Evolutionary conservation across 2,329 filamentous ascomycete genomes (phyloP), one percentile per base, ranked within the genome.

Genomic region (Sclerotiophoma versabilis): DNA sequence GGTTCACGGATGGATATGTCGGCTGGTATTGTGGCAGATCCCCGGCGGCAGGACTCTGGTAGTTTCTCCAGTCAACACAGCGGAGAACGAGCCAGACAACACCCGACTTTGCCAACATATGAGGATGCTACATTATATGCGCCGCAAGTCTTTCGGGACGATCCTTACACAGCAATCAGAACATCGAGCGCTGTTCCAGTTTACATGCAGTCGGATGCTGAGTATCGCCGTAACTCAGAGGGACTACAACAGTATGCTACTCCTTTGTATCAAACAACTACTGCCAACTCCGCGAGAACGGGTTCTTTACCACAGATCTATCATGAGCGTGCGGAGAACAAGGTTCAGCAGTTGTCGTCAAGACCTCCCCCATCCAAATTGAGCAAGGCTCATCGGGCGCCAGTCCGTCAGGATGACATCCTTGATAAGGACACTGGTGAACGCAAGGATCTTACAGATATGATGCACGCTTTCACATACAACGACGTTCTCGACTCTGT

Each of bases 381-480:
- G 26, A 68, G 57, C 53, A 68, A 68, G 41, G 57, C 60, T 38
- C 64, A 63, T 48, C 59, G 60, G 19, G 58, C 59, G 12, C 56
- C 62, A 11, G 47, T 54, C 12, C 58, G 52, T 17, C 27, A 51
- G 36, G 64, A 66, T 39, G 65, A 68, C 15, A 39, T 66, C 22
- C 63, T 71, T 19, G 68, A 71, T 20, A 69, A 70, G 43, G 65
- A 71, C 26, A 71, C 68, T 3, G 68, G 68, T 37, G 68, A 71
- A 53, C 59, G 67, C 23, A 69, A 69, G 41, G 68, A 71, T 15
- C 32, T 71, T 14, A 71, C 68, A 14, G 68, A 71, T 14, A 71
- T 71, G 68, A 68, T 71, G 65, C 68, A 71, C 42, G 68, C 68
- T 12, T 71, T 71, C 36, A 66, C 62, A 0, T 71, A 66, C 22